Percentiles rank a stretch among this genome's conserved stretches.
Conservation (phyloP, 306 rosid genomes). For the Cyamopsis tetragonoloba region DNA sequence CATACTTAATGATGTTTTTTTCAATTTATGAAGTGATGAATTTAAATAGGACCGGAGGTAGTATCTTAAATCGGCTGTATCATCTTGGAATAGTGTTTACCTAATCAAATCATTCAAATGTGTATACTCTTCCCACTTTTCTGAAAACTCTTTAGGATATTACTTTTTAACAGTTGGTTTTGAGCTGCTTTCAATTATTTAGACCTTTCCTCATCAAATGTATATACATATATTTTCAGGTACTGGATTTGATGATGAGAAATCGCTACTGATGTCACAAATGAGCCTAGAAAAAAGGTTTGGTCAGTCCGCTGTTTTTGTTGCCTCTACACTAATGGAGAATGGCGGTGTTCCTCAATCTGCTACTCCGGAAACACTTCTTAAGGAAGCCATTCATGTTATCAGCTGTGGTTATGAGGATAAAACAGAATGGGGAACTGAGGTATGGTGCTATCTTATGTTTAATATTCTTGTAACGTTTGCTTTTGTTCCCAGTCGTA, state of each 20-base stretch:
- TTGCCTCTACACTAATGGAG: constrained; percentile 96
- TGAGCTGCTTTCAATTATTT: background rate
- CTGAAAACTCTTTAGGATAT: background rate
- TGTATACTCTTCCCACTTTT: background rate
- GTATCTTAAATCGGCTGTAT: background rate
- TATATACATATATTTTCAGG: constrained; percentile 42
- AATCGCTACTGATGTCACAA: constrained; percentile 79
- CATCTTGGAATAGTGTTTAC: constrained; percentile 1
- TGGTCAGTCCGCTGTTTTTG: constrained; percentile 89
- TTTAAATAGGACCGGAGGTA: no score
- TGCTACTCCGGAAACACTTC: constrained; percentile 91
- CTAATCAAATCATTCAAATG: background rate
- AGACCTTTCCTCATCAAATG: background rate
- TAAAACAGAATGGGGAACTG: constrained; percentile 90
- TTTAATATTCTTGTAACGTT: constrained; percentile 1
- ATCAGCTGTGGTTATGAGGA: constrained; percentile 99
- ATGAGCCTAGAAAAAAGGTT: constrained; percentile 94
- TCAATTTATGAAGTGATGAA: no score
- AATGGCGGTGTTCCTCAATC: constrained; percentile 99
- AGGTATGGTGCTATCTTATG: constrained; percentile 46
- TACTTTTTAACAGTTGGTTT: background rate
- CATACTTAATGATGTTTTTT: no score
- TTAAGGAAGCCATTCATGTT: constrained; percentile 97
- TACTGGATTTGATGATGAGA: constrained; percentile 92
- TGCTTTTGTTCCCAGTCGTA: background rate